Base-by-base conservation (phyloP, 2,329 filamentous ascomycete genomes). In the Alternaria viburni region DNA sequence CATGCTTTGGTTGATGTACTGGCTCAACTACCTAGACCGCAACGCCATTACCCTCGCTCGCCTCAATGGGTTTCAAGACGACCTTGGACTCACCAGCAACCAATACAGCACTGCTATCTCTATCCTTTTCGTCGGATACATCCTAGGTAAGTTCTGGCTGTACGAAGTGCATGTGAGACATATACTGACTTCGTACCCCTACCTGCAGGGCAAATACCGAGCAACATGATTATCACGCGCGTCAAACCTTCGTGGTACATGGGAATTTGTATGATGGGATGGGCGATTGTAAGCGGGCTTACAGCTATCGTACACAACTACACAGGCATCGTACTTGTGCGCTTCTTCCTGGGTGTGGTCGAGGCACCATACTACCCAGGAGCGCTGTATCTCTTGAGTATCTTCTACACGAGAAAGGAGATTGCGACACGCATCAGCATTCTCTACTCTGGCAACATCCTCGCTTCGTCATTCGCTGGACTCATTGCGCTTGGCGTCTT, bases 31-130 rank as follows among this genome's bases (percentile, higher is more conserved):
- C 54, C 68, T 69, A 26, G 87, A 89, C 70, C 82, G 87, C 26
- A 88, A 88, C 75, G 88, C 89, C 76, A 88, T 90, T 64, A 87
- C 87, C 1, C 83, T 87, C 3, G 89, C 89, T 0, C 84, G 85
- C 11, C 81, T 91, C 50, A 86, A 87, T 72, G 87, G 87, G 9
- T 80, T 91, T 15, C 84, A 89, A 59, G 78, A 81, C 1, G 88
- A 90, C 50, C 65, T 66, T 30, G 65, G 59, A 25, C 62, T 61
- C 43, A 62, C 47, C 41, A 61, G 51, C 25, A 43, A 50, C 28
- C 69, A 69, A 51, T 67, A 71, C 45, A 61, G 61, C 9, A 68
- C 61, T 78, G 89, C 19, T 70, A 79, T 10, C 80, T 89, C 51
- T 88, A 90, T 65, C 25, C 45, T 51, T 0, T 60, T 64, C 21